Base-by-base conservation (phyloP, 1,284 basidiomycete genomes). In the Rhodotorula sp. region DNA sequence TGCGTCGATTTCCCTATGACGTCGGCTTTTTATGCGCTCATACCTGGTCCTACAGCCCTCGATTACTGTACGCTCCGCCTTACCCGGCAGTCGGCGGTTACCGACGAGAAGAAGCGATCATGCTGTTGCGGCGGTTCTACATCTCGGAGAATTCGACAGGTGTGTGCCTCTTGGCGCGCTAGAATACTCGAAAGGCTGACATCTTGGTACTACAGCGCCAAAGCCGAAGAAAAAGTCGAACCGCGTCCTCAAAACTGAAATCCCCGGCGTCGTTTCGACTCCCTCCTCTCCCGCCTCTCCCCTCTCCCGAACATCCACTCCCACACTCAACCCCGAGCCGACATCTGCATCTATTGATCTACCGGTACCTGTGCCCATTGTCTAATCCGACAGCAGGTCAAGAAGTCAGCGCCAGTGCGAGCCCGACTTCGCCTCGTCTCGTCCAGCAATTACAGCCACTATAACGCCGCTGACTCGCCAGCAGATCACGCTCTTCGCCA, bases 131-230 rank as follows among this genome's bases (percentile, higher is more conserved):
- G 15, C 86, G 90, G 47, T 99, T 99, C 81, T 99, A 99, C 81
- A 86, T 98, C 76, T 94, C 92, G 0, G 93, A 97, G 80, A 99
- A 99, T 79, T 83, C 84, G 13, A 94, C 95, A 77, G 94, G 94
- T 93, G 73, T 59, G 85, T 79, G 26, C n/a, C 24, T 10, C 4
- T 15, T 37, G 22, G 11, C 46, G 15, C 10, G 10, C 10, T 44
- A 13, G 13, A 44, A n/a, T 15, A n/a, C n/a, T 26, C 5, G 7
- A 3, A 16, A n/a, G 10, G 26, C 30, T 10, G 9, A 31, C 6
- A 4, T 11, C 58, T 16, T 8, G 24, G 1, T 15, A 30, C 51
- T 55, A 18, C 72, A 92, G 91, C 91, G 2, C 91, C 91, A 10
- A 80, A 84, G 34, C 90, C 91, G 46, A 88, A 86, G 76, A 88